Base-by-base conservation (phyloP, 2,329 filamentous ascomycete genomes). In the Anthostomella pinea region DNA sequence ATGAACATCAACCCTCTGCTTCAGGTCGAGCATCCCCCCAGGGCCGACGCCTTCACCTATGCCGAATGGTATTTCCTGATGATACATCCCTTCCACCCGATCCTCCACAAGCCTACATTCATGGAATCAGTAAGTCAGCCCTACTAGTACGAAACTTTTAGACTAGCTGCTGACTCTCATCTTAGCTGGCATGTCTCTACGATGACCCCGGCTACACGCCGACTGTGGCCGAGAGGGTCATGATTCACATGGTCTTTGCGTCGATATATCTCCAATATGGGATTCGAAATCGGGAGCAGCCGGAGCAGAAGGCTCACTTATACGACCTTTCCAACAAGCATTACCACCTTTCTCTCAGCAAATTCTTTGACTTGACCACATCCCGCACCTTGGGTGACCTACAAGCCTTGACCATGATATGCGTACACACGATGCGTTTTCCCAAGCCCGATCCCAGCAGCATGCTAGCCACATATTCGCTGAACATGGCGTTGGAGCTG, bases 201-300 rank as follows among this genome's bases (percentile, higher is more conserved):
- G 81, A 88, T 51, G 82, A 89, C 35, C 69, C 75, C 11, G 66
- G 58, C 36, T 86, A 83, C 56, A 67, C 73, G 33, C 75, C 85
- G 1, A 74, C 76, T 0, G 60, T 75, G 0, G 73, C 84, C 2
- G 81, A 93, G 55, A 71, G 73, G 2, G 83, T 87, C 25, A 78
- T 79, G 39, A 72, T 89, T 1, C 84, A 91, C 59, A 87, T 90
- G 79, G 75, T 93, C 26, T 81, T 93, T 40, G 83, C 85, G 8
- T 81, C 81, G 32, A 84, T 91, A 50, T 81, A 82, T 55, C 87
- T 85, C 49, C 86, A 94, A 51, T 85, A 81, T 41, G 82, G 83
- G n/a, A 69, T 80, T 4, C 74, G 86, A 14, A 89, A 88, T 50
- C 68, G 70, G 43, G 70, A 79, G 41, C 65, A 77, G 38, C 58